Evolutionary conservation across 2,329 filamentous ascomycete species (phyloP), one percentile per base, ranked within the genome.

Genomic region (Fusarium chaquense): DNA sequence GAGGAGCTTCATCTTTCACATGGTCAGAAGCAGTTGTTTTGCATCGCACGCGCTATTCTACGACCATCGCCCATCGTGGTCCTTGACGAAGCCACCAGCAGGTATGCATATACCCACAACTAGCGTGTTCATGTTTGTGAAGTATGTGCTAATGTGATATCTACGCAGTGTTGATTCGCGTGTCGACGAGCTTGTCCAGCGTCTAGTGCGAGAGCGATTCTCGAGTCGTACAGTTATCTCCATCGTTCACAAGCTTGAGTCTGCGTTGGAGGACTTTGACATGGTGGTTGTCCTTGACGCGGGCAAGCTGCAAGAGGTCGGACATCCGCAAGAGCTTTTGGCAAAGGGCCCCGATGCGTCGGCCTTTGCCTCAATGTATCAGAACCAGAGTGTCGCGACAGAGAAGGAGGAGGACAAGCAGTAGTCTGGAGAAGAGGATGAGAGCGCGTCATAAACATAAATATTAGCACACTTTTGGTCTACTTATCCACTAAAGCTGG

Each of bases 1-100:
- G 68, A 73, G 9, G 66, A 73, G 2, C 63, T 79, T 2, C 65
- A 74, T 5, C 73, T 83, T 13, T 85, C 82, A 0, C 81, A 83
- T 44, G 85, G 85, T 2, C 81, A 87, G 66, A 76, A 77, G 45
- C 85, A 87, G 72, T 73, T 87, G 0, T 81, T 87, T 52, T 81
- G 79, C 12, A 75, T 87, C 16, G 84, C 82, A 0, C 78, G 85
- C 3, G 81, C 83, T 1, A 74, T 86, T 8, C 64, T 86, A 9
- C 72, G 77, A 4, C 75, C 76, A 33, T 76, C 78, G 0, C 79
- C 76, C 16, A 71, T 85, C 3, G 67, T 85, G 0, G 72, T 85
- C 10, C 62, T 83, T 1, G 82, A 83, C 24, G 81, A 83, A 67
- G 77, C 79, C 2, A 83, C 80, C 6, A 82, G 78, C 75, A 81